Evolutionary conservation across 2,329 filamentous ascomycete species (phyloP), one percentile per base, ranked within the genome.

Genomic region (Penicillium sp.): DNA sequence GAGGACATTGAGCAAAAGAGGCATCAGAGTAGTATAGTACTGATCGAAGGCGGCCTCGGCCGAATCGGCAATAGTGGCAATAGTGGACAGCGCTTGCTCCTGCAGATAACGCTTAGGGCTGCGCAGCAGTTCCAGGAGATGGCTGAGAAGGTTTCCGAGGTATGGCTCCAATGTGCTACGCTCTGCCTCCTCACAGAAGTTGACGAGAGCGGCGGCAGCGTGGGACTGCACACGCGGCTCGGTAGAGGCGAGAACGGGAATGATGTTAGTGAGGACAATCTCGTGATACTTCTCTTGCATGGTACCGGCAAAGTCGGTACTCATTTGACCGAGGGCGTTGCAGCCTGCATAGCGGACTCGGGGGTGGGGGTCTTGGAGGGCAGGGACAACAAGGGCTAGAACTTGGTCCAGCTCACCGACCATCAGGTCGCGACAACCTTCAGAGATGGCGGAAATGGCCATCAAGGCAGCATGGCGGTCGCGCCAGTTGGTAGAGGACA

Each of bases 251-350:
- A 98, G 79, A 1, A 96, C 91, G 1, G 91, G 90, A 47, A 98
- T 89, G 48, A 98, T 93, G 58, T 88, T 88, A 59, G 84, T 88
- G 45, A 98, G 78, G 15, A 98, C 87, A 39, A 84, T 78, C 56
- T 87, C 81, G 69, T 95, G 93, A 69, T 95, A 95, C 62, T 95
- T 93, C 59, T 88, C 86, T 71, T 98, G 93, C 91, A 98, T 97
- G 10, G 87, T 94, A 12, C 90, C 90, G 12, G 94, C 91, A 69
- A 98, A 98, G 66, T 98, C 93, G 29, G 93, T 98, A 74, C 91
- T 97, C 93, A 98, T 98, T 71, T 98, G 93, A 26, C 93, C 93
- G n/a, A 98, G 79, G 37, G 93, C 93, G 65, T 98, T 97, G 75
- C 93, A 98, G 31, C 90, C 93, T 45, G 93, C 93, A 84, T 94